phyloP scores from a whole-genome alignment of 495 filamentous ascomycete genomes.

The Terfezia claveryi region DNA sequence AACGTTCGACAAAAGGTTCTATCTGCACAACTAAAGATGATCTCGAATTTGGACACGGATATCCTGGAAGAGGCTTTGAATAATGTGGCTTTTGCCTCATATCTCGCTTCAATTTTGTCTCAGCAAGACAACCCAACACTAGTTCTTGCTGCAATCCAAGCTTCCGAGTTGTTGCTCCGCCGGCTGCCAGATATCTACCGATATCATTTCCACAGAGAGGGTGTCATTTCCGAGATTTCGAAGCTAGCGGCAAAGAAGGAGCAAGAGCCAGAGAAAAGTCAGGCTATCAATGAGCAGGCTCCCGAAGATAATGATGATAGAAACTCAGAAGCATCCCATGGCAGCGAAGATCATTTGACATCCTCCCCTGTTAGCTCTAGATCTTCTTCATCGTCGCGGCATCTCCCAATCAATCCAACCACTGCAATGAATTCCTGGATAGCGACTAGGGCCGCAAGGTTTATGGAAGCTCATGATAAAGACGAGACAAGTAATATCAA shows the following conservation, averaged over 20 bases:
- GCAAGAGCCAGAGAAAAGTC: constrained; percentile 12
- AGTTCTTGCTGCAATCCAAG: constrained; percentile 68
- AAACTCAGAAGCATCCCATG: constrained; percentile 12
- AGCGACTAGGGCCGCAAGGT: constrained; percentile 48
- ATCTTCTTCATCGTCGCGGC: constrained; percentile 33
- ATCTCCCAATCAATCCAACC: constrained; percentile 28
- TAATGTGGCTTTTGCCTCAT: constrained; percentile 92
- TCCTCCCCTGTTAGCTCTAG: constrained; percentile 45
- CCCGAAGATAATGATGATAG: constrained; percentile 20
- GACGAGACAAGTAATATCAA: constrained; percentile 48
- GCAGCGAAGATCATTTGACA: constrained; percentile 29
- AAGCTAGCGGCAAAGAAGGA: constrained; percentile 36
- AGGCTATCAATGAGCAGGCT: constrained; percentile 23
- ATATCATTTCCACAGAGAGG: constrained; percentile 93
- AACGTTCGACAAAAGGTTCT: constrained; percentile 92
- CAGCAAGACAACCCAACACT: constrained; percentile 82
- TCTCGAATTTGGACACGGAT: constrained; percentile 70
- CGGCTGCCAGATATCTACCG: constrained; percentile 72
- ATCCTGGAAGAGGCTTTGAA: constrained; percentile 74
- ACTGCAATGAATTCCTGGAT: constrained; percentile 52
- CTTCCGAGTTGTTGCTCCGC: constrained; percentile 65
- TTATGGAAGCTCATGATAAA: constrained; percentile 63
- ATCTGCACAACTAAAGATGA: constrained; percentile 88
- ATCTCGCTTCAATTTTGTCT: constrained; percentile 82
- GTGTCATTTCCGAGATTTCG: constrained; percentile 75